Percentiles rank a stretch among this genome's conserved stretches.
phyloP scores from a whole-genome alignment of 306 rosid genomes.

The Cucurbita pepo region DNA sequence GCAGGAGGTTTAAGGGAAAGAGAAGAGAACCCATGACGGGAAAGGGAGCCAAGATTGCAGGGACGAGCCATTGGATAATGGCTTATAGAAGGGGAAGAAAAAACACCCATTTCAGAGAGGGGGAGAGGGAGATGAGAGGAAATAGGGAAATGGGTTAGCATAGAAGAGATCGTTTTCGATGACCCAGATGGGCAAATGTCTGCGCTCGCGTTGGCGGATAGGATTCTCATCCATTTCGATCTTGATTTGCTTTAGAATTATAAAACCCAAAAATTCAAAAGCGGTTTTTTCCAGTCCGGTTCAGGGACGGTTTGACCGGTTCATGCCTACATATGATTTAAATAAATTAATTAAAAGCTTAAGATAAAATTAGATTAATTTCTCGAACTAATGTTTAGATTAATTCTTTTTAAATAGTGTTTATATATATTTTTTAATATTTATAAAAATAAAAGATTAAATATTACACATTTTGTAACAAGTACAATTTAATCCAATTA shows the following conservation, averaged over 20 bases:
- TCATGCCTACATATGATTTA: background rate
- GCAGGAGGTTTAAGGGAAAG: constrained; percentile 28
- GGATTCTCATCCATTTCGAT: constrained; percentile 10
- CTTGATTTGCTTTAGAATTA: background rate
- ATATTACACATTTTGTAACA: no score
- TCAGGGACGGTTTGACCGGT: background rate
- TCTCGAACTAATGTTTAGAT: no score
- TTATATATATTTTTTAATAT: no score
- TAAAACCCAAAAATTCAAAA: background rate
- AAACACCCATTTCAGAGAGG: constrained; percentile 22
- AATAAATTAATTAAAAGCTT: no score
- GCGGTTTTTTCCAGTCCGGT: background rate
- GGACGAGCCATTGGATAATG: constrained; percentile 11
- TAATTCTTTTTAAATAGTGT: no score
- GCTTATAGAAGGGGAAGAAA: constrained; percentile 16
- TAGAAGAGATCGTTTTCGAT: constrained; percentile 10
- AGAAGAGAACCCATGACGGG: constrained; percentile 20
- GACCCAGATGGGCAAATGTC: constrained; percentile 3
- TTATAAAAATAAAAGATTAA: no score
- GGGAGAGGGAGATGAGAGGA: background rate
- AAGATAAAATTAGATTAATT: no score
- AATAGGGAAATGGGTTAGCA: constrained; percentile 4
- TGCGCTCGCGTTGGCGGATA: background rate
- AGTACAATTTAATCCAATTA: no score
- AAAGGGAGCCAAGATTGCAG: constrained; percentile 15